A percentile compares a stretch with the other conserved stretches of the same genome.
These are phyloP conservation scores for Termitomyces sp. DNA, from an alignment of 768 basidiomycete genomes.

Conservation along the genomic window DNA sequence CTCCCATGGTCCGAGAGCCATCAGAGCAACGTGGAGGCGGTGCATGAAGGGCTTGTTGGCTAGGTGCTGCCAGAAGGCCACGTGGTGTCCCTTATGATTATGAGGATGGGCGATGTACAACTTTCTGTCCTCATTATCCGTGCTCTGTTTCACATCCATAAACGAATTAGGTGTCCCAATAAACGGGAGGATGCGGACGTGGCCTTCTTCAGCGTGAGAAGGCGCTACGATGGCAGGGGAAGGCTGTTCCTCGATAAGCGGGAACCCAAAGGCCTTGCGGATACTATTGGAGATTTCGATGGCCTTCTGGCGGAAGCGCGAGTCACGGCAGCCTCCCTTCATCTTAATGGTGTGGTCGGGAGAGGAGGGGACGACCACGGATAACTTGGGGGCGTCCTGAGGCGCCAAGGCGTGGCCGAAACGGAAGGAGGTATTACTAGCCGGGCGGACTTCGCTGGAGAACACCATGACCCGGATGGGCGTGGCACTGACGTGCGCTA, in stretches of 20 bases:
- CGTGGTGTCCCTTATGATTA: conserved; percentile 19
- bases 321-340: conserved; percentile 19
- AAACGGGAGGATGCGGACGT: conserved; percentile 29
- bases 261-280: conserved; percentile 50
- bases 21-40: conserved; percentile 62
- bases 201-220: conserved; percentile 8
- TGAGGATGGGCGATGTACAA: conserved; percentile 12
- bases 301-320: conserved; percentile 41
- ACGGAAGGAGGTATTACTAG: conserved; percentile 19
- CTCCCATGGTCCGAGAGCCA: conserved; percentile 76
- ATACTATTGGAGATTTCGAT: conserved; percentile 49
- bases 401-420: conserved; percentile 27
- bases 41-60: conserved; percentile 39
- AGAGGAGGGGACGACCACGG: conserved; percentile 8
- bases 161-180: conserved; percentile 20
- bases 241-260: conserved; percentile 30
- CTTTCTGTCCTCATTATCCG: background rate
- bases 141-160: conserved; percentile 5
- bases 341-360: conserved; percentile 1
- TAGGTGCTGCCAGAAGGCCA: conserved; percentile 21
- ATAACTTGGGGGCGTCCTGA: conserved; percentile 20
- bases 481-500: conserved; percentile 38
- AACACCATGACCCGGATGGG: conserved; percentile 43
- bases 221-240: background rate
- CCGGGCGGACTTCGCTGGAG: conserved; percentile 6